phyloP scores from a whole-genome alignment of 768 basidiomycete genomes.

The Chlorophyllum brunneum region DNA sequence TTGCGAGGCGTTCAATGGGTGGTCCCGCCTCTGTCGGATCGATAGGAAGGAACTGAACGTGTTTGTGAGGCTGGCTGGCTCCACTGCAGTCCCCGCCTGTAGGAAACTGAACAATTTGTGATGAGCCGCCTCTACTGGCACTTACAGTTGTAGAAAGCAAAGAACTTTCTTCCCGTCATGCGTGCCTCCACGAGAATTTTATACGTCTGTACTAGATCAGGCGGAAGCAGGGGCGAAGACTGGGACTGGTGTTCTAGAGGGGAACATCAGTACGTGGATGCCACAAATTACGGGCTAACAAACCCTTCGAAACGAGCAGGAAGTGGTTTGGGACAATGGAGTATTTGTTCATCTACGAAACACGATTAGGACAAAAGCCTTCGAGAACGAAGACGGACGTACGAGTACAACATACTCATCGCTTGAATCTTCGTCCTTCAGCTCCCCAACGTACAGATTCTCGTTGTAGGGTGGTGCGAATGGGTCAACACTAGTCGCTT shows the following conservation, averaged over 20 bases:
- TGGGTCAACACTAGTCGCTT: constrained; percentile 47
- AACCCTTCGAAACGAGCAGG: constrained; percentile 83
- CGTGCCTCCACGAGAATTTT: constrained; percentile 66
- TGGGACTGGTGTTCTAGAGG: constrained; percentile 70
- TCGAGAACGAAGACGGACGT: constrained; percentile 20
- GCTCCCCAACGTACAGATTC: constrained; percentile 71
- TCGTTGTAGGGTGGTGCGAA: constrained; percentile 85
- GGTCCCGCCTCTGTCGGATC: constrained; percentile 52
- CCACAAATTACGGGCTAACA: constrained; percentile 10
- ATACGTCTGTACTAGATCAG: constrained; percentile 77
- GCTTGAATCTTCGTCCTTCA: constrained; percentile 56
- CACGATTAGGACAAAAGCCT: neutral
- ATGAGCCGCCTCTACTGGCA: constrained; percentile 4
- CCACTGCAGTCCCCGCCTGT: constrained; percentile 75
- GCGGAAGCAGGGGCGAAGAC: constrained; percentile 71
- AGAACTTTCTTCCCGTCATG: constrained; percentile 51
- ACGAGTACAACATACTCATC: constrained; percentile 71
- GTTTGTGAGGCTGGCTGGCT: constrained; percentile 89
- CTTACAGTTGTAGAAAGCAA: constrained; percentile 92
- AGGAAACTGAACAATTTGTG: neutral
- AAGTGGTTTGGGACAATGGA: constrained; percentile 84
- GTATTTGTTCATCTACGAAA: constrained; percentile 77
- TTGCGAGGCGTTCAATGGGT: constrained; percentile 73
- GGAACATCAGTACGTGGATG: neutral
- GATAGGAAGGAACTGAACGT: constrained; percentile 80